These are phyloP conservation scores for Hymenoscyphus scutula DNA, from an alignment of 2,329 filamentous ascomycete genomes.

Conservation along the genomic window DNA sequence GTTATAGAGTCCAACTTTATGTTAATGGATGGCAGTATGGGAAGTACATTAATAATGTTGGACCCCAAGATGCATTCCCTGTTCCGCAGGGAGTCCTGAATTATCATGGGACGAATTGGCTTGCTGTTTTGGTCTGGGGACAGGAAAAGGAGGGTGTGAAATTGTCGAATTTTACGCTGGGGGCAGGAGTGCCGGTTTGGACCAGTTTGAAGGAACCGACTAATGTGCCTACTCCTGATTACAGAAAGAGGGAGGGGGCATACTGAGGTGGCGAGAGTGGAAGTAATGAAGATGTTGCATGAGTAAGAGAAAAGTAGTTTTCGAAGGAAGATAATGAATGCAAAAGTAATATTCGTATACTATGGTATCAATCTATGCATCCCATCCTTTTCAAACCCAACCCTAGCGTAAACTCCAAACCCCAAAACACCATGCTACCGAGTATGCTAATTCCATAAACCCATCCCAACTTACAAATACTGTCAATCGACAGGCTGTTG, in stretches of 20 bases:
- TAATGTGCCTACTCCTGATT: slow-evolving; percentile 28
- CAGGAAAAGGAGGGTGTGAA: slow-evolving; percentile 33
- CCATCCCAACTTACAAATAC: not conserved
- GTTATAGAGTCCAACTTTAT: slow-evolving; percentile 63
- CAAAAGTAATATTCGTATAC: too few species aligned
- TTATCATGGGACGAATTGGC: slow-evolving; percentile 66
- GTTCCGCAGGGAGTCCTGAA: slow-evolving; percentile 73
- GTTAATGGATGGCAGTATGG: slow-evolving; percentile 77
- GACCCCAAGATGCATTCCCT: slow-evolving; percentile 68
- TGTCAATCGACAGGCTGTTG: slow-evolving; percentile 62
- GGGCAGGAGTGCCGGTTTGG: slow-evolving; percentile 26
- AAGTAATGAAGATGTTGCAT: not conserved
- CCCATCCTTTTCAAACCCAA: not conserved
- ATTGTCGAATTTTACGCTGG: slow-evolving; percentile 30
- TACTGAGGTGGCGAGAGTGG: slow-evolving; percentile 22
- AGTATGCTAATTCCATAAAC: slow-evolving; percentile 1
- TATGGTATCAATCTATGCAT: slow-evolving; percentile 1
- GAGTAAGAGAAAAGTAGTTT: too few species aligned
- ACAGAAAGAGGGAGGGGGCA: slow-evolving; percentile 30
- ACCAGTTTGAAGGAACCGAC: slow-evolving; percentile 29
- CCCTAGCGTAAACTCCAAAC: not conserved
- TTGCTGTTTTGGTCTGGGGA: slow-evolving; percentile 69
- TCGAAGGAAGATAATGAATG: too few species aligned
- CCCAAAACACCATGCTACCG: slow-evolving; percentile 1
- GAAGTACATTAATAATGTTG: slow-evolving; percentile 68